Percentiles rank a stretch among this genome's conserved stretches.
Evolutionary conservation across 1,284 basidiomycete genomes (phyloP).

Genomic region (Ceratobasidium sp.): DNA sequence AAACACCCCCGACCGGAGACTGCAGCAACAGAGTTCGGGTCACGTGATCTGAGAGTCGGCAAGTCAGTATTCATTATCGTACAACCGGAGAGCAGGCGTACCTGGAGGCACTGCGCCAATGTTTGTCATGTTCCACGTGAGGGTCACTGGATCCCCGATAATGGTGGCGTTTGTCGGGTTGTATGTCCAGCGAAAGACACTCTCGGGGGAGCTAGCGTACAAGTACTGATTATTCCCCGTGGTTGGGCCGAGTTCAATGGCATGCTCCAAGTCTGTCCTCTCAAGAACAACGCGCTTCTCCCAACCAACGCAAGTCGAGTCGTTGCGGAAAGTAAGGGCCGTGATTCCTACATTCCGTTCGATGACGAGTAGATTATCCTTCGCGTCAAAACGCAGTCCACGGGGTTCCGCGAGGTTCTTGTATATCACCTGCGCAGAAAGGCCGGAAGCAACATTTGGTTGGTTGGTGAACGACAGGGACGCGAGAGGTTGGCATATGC

Average conservation of each 20-base stretch:
- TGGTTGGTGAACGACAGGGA: conserved; percentile 30
- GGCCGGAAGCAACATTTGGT: conserved; percentile 54
- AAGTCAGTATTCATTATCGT: conserved; percentile 43
- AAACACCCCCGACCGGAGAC: conserved; percentile 30
- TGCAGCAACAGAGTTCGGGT: conserved; percentile 61
- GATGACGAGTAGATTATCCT: conserved; percentile 61
- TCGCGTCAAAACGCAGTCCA: conserved; percentile 59
- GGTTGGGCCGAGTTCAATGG: conserved; percentile 57
- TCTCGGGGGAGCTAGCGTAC: conserved; percentile 39
- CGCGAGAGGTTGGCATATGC: conserved; percentile 22
- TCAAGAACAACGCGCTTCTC: conserved; percentile 59
- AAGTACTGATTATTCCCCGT: conserved; percentile 53
- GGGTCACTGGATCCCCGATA: conserved; percentile 47
- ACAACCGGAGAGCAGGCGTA: not conserved
- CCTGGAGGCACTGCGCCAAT: conserved; percentile 57
- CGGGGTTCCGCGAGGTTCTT: conserved; percentile 60
- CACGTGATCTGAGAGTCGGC: conserved; percentile 51
- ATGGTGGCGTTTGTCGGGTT: conserved; percentile 45
- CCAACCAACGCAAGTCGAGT: conserved; percentile 55
- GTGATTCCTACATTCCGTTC: conserved; percentile 61
- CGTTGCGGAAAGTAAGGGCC: conserved; percentile 54
- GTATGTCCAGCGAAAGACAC: conserved; percentile 37
- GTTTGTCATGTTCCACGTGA: conserved; percentile 58
- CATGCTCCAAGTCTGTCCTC: conserved; percentile 60
- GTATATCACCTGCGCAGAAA: conserved; percentile 57